These are phyloP conservation scores for Schrenkiella parvula DNA, from an alignment of 345 rosid genomes.

Conservation along the genomic window DNA sequence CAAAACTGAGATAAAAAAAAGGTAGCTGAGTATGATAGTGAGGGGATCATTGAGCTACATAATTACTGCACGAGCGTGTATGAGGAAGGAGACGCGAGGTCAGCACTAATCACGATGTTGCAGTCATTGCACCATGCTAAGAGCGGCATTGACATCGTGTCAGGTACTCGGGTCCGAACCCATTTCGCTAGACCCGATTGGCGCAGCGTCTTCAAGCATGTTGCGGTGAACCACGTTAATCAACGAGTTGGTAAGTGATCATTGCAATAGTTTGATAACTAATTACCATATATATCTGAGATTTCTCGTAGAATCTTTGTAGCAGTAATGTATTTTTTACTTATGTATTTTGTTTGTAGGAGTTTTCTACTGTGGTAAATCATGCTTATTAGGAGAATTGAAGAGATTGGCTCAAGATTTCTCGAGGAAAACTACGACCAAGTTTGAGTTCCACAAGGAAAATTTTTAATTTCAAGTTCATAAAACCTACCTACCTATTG, in stretches of 20 bases:
- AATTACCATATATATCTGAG: not conserved
- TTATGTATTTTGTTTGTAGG: too few species aligned
- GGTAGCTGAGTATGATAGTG: constrained; percentile 53
- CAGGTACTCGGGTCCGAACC: not conserved
- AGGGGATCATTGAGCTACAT: constrained; percentile 27
- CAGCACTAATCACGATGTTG: not conserved
- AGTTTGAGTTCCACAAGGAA: constrained; percentile 75
- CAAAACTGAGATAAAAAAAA: not conserved
- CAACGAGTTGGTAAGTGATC: constrained; percentile 56
- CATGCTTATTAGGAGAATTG: constrained; percentile 50
- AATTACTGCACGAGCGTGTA: not conserved
- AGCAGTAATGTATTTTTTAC: not conserved
- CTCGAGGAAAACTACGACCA: constrained; percentile 66
- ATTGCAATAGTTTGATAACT: not conserved
- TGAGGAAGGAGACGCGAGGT: not conserved
- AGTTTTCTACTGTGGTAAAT: constrained; percentile 66
- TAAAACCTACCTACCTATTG: not conserved
- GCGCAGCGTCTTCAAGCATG: not conserved
- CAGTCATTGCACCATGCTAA: not conserved
- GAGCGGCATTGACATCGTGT: not conserved
- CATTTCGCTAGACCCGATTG: not conserved
- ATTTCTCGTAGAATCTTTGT: not conserved
- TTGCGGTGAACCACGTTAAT: constrained; percentile 25
- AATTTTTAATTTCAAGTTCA: too few species aligned
- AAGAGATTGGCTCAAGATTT: constrained; percentile 58